phyloP scores from a whole-genome alignment of 768 basidiomycete genomes.

The Porpolomopsis calyptriformis region DNA sequence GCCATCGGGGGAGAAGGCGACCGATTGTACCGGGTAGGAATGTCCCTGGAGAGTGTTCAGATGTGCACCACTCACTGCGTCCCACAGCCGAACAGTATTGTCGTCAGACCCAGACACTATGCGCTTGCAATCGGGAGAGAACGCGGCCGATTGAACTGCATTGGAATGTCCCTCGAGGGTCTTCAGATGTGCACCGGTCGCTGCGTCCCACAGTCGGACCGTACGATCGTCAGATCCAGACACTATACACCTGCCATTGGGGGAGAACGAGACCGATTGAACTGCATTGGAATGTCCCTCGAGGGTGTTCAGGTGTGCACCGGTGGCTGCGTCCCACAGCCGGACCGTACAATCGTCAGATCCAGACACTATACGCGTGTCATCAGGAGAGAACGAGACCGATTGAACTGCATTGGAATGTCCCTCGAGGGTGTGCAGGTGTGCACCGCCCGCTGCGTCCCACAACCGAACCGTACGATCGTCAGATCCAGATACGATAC shows the following conservation, averaged over 20 bases:
- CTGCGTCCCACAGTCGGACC: not conserved
- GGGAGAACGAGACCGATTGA: constrained; percentile 17
- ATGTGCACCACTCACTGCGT: not conserved
- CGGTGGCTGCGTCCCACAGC: not conserved
- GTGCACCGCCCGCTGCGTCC: not conserved
- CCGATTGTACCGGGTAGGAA: constrained; percentile 8
- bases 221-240: constrained; percentile 10
- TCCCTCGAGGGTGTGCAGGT: not conserved
- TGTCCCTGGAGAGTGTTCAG: not conserved
- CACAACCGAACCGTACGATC: constrained; percentile 1
- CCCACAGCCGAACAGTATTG: not conserved
- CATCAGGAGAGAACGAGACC: not conserved
- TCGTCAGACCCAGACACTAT: not conserved
- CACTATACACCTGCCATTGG: constrained; percentile 15
- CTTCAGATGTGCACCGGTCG: not conserved
- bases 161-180: not conserved
- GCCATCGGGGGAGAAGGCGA: constrained; percentile 19
- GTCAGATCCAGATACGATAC: constrained; percentile 14
- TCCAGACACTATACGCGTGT: not conserved
- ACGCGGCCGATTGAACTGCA: not conserved
- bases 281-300: constrained; percentile 4
- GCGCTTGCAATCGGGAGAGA: not conserved
- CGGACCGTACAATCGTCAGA: not conserved
- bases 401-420: not conserved
- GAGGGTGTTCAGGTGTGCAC: not conserved